Conservation (phyloP, 75 land plant species). For the Picea sitchensis region DNA sequence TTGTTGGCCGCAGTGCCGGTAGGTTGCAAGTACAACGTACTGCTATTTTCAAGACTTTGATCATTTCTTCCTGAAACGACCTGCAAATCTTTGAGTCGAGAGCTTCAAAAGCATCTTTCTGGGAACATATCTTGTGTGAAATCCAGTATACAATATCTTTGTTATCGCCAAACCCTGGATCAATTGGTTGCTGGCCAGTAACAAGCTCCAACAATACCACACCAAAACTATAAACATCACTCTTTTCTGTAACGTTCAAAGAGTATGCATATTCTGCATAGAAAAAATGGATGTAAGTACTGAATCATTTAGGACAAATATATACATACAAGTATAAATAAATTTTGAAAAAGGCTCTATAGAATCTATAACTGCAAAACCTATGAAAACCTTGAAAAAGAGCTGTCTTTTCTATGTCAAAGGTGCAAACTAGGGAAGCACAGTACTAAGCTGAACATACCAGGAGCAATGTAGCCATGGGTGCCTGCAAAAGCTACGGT, state of each 20-base stretch:
- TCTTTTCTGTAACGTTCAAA: slow-evolving; percentile 63
- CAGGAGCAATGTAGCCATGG: slow-evolving; percentile 70
- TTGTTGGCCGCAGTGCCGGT: slow-evolving; percentile 65
- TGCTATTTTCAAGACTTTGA: slow-evolving; percentile 60
- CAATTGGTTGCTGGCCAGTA: slow-evolving; percentile 76
- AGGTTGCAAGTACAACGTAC: slow-evolving; percentile 62
- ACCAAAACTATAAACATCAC: slow-evolving; percentile 93
- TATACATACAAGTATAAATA: background rate
- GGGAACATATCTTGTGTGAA: slow-evolving; percentile 29
- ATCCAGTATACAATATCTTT: slow-evolving; percentile 79
- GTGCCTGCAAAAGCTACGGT: slow-evolving; percentile 52
- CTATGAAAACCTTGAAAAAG: background rate
- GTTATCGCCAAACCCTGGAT: slow-evolving; percentile 69
- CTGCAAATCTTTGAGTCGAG: slow-evolving; percentile 45
- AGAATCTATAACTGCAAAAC: background rate
- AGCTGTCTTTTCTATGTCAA: background rate
- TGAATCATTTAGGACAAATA: background rate
- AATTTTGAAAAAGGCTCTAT: background rate
- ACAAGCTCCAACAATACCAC: slow-evolving; percentile 92
- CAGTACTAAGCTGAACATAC: slow-evolving; percentile 16
- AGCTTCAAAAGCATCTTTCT: slow-evolving; percentile 36
- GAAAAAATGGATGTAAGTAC: background rate
- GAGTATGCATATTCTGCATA: slow-evolving; percentile 62
- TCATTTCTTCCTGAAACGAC: slow-evolving; percentile 40
- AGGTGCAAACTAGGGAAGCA: background rate